These are phyloP conservation scores for Torulaspora maleeae DNA, from an alignment of 805 yeast genomes.

Conservation along the genomic window DNA sequence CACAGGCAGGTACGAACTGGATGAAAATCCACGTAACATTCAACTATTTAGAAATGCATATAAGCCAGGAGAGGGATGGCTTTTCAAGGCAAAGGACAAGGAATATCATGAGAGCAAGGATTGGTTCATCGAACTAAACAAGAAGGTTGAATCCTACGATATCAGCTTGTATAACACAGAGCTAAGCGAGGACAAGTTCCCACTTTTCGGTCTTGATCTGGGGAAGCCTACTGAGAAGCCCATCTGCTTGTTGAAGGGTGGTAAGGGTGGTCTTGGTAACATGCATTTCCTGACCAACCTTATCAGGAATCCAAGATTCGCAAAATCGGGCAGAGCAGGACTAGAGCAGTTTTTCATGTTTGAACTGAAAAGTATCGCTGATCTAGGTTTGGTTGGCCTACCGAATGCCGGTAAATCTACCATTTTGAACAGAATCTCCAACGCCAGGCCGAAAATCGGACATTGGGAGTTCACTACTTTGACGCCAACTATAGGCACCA, in stretches of 20 bases:
- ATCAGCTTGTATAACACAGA: constrained; percentile 54
- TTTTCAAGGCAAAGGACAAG: constrained; percentile 72
- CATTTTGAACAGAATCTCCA: constrained; percentile 75
- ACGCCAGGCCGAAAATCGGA: constrained; percentile 86
- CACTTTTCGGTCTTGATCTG: constrained; percentile 76
- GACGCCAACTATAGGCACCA: constrained; percentile 89
- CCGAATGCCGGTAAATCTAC: constrained; percentile 98
- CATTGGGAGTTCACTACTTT: constrained; percentile 97
- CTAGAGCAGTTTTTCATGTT: constrained; percentile 63
- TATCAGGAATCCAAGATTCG: constrained; percentile 85
- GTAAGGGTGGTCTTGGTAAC: constrained; percentile 92
- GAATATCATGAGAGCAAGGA: constrained; percentile 61
- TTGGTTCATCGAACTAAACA: constrained; percentile 61
- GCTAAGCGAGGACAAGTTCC: constrained; percentile 60
- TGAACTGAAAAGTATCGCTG: constrained; percentile 86
- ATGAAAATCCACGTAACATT: constrained; percentile 40
- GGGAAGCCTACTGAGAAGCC: constrained; percentile 60
- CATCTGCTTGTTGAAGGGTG: constrained; percentile 69
- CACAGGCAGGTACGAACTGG: constrained; percentile 30
- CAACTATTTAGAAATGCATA: constrained; percentile 64
- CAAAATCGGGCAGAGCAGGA: constrained; percentile 73
- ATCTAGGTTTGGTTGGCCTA: constrained; percentile 87
- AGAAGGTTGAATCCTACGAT: constrained; percentile 64
- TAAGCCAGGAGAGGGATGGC: constrained; percentile 80
- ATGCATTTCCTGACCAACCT: constrained; percentile 86